Percentiles rank a stretch among this genome's conserved stretches.
phyloP scores from a whole-genome alignment of 257 asterid genomes.

The Eustoma russellianum region DNA sequence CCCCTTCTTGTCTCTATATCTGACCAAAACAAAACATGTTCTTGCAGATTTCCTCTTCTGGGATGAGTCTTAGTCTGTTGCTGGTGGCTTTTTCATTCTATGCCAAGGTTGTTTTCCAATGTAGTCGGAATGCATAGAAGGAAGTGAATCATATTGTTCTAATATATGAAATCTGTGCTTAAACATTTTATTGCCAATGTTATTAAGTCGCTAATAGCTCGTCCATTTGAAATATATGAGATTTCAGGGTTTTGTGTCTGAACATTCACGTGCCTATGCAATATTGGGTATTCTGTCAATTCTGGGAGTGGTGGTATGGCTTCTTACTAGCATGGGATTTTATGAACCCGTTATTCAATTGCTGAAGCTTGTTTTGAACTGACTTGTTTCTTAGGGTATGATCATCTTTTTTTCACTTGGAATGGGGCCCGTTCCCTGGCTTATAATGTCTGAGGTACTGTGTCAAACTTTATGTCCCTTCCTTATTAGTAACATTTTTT shows the following conservation, averaged over 20 bases:
- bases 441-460: constrained; percentile 91
- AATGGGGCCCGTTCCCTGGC: constrained; percentile 96
- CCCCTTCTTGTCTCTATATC: constrained; percentile 1
- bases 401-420: constrained; percentile 77
- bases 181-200: background rate
- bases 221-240: constrained; percentile 6
- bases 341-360: constrained; percentile 3
- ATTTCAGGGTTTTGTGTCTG: constrained; percentile 39
- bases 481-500: no score
- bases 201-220: constrained; percentile 1
- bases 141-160: background rate
- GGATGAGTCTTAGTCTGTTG: constrained; percentile 79
- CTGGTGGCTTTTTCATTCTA: constrained; percentile 62
- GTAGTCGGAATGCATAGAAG: background rate
- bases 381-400: constrained; percentile 38
- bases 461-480: background rate
- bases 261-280: constrained; percentile 38
- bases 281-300: constrained; percentile 59
- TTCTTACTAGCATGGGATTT: constrained; percentile 1
- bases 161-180: background rate
- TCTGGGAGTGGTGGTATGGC: constrained; percentile 49
- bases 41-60: constrained; percentile 68
- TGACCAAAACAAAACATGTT: constrained; percentile 7
- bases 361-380: constrained; percentile 4
- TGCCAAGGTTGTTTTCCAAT: constrained; percentile 45